These are phyloP conservation scores for Linnemannia zychae DNA, from an alignment of 192 early-diverging fungal genomes.

Conservation along the genomic window DNA sequence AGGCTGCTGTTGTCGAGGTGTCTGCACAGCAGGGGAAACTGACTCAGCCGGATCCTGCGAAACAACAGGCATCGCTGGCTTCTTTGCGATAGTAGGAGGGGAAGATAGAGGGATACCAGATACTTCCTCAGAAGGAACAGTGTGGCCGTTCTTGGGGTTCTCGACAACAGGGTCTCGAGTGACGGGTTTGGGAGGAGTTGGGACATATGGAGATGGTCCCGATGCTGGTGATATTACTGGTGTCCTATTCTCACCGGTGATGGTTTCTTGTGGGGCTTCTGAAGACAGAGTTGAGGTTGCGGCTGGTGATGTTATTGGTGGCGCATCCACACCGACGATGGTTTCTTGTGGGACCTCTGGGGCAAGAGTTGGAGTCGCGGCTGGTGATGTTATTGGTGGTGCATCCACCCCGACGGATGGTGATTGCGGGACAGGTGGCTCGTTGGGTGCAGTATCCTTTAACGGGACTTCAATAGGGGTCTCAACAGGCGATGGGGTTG, in stretches of 20 bases:
- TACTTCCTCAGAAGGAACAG: background rate
- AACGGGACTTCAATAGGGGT: background rate
- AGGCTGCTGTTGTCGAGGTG: background rate
- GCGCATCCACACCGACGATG: background rate
- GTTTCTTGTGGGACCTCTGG: background rate
- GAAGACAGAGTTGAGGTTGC: background rate
- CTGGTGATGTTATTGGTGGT: background rate
- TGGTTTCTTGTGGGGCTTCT: background rate
- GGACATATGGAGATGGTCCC: background rate
- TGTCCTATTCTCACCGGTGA: background rate
- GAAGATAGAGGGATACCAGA: too few relatives aligned
- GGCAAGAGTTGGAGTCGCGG: background rate
- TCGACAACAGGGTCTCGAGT: background rate
- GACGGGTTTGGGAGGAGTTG: background rate
- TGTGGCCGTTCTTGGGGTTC: background rate
- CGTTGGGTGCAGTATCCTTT: background rate
- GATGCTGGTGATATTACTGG: background rate
- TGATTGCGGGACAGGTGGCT: background rate
- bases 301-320: background rate
- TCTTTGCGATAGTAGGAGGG: background rate
- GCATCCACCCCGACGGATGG: too few relatives aligned
- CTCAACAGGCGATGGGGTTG: background rate
- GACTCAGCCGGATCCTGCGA: background rate
- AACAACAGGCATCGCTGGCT: background rate
- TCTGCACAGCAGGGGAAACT: background rate